A percentile compares a stretch with the other conserved stretches of the same genome.
These are phyloP conservation scores for Amanita jacksonii DNA, from an alignment of 768 basidiomycete genomes.

Conservation along the genomic window DNA sequence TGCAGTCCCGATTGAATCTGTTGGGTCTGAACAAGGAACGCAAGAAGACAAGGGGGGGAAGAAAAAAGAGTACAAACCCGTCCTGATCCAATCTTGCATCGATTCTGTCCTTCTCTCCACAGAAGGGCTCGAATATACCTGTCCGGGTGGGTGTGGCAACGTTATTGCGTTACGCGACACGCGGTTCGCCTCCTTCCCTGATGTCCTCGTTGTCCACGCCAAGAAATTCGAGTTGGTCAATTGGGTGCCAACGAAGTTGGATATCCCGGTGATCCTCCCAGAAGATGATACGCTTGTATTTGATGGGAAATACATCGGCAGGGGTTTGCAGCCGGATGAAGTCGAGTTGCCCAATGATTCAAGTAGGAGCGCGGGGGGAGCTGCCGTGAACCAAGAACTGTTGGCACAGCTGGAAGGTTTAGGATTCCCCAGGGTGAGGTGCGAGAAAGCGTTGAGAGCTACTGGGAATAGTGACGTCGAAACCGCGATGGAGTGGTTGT, in stretches of 20 bases:
- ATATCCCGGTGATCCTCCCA: conserved; percentile 77
- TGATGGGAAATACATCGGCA: conserved; percentile 49
- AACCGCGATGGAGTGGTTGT: conserved; percentile 93
- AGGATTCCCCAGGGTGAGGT: conserved; percentile 84
- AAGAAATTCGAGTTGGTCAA: conserved; percentile 93
- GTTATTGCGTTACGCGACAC: conserved; percentile 66
- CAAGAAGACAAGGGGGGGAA: neutral
- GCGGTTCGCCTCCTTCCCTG: conserved; percentile 79
- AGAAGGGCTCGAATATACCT: conserved; percentile 74
- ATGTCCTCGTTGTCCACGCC: conserved; percentile 81
- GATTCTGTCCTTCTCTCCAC: conserved; percentile 38
- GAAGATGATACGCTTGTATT: conserved; percentile 47
- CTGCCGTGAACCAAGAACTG: conserved; percentile 56
- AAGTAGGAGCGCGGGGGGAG: no score
- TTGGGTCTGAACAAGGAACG: no score
- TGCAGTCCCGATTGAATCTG: conserved; percentile 29
- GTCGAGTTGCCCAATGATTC: conserved; percentile 48
- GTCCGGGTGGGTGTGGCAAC: conserved; percentile 60
- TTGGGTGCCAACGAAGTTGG: conserved; percentile 94
- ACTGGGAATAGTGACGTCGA: conserved; percentile 73
- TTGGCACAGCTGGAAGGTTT: conserved; percentile 74
- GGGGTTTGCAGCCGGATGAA: conserved; percentile 64
- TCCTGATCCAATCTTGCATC: conserved; percentile 53
- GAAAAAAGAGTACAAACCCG: conserved; percentile 41
- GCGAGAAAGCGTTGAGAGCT: conserved; percentile 84